Conservation (phyloP, 2,329 filamentous ascomycete genomes). For the Celoporthe dispersa region DNA sequence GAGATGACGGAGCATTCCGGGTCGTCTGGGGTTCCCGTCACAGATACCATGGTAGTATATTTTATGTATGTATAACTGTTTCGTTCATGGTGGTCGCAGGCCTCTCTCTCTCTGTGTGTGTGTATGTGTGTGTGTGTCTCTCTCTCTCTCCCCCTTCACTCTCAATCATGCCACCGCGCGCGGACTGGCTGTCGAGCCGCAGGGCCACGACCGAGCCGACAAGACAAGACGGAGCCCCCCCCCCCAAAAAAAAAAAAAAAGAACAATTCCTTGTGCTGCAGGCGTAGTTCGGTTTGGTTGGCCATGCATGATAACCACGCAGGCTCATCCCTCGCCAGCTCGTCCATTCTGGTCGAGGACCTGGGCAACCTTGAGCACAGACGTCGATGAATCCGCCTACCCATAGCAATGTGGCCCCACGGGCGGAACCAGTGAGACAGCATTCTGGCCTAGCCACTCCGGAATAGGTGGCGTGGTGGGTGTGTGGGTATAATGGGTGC, state of each 20-base stretch:
- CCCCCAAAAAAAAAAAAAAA: too few species aligned
- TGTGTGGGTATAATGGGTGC: background rate
- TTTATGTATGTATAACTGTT: background rate
- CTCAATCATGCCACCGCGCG: too few species aligned
- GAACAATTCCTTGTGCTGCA: too few species aligned
- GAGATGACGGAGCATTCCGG: background rate
- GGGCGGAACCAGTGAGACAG: conserved; percentile 15
- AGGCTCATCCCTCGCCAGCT: background rate
- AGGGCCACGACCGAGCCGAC: too few species aligned
- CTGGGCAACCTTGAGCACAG: conserved; percentile 5
- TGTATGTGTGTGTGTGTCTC: too few species aligned
- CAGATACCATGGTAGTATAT: background rate
- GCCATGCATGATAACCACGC: background rate
- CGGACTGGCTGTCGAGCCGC: too few species aligned
- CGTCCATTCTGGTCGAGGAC: background rate
- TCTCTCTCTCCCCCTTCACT: too few species aligned
- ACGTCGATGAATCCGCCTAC: conserved; percentile 13
- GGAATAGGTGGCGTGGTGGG: background rate
- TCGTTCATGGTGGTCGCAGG: too few species aligned
- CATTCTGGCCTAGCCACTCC: conserved; percentile 14
- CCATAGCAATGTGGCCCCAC: conserved; percentile 7
- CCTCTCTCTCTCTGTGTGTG: too few species aligned
- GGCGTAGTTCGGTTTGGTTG: background rate
- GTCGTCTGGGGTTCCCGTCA: background rate
- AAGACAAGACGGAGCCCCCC: too few species aligned